Evolutionary conservation across 305 asterid genomes (phyloP).

Genomic region (Vinca major): DNA sequence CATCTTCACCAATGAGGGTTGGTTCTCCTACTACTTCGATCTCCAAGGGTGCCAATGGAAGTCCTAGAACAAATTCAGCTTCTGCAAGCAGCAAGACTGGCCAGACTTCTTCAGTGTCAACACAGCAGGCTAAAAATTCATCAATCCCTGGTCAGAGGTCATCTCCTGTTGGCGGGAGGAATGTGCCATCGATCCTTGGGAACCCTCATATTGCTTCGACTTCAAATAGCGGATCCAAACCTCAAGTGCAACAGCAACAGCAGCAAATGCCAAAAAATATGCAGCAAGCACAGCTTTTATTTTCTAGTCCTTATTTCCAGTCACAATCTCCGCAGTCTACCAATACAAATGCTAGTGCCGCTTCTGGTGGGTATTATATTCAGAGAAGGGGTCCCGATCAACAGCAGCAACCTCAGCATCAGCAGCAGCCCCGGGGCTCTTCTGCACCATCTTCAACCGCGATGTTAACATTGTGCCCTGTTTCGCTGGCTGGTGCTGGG

Average conservation of each 20-base stretch:
- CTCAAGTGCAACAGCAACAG: constrained; percentile 45
- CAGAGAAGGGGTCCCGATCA: constrained; percentile 55
- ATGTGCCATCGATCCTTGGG: constrained; percentile 62
- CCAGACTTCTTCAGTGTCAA: constrained; percentile 47
- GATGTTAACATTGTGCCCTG: constrained; percentile 41
- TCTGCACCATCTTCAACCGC: constrained; percentile 35
- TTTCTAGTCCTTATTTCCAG: constrained; percentile 54
- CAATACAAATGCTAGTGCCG: constrained; percentile 17
- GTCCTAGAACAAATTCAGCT: constrained; percentile 67
- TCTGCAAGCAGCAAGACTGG: constrained; percentile 43
- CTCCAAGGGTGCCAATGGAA: constrained; percentile 79
- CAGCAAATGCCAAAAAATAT: constrained; percentile 37
- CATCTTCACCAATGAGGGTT: constrained; percentile 64
- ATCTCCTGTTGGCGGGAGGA: constrained; percentile 35
- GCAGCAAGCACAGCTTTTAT: constrained; percentile 46
- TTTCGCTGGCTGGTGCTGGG: constrained; percentile 29
- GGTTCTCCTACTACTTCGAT: constrained; percentile 83
- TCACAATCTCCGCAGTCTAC: constrained; percentile 42
- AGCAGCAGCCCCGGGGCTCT: constrained; percentile 34
- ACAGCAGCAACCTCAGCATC: constrained; percentile 27
- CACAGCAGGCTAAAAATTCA: constrained; percentile 51
- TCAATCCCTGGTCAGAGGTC: constrained; percentile 52
- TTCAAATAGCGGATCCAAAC: constrained; percentile 35
- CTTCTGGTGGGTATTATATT: constrained; percentile 46
- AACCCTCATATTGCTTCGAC: constrained; percentile 41